These are phyloP conservation scores for Harrya chromipes DNA, from an alignment of 768 basidiomycete species.

Conservation along the genomic window DNA sequence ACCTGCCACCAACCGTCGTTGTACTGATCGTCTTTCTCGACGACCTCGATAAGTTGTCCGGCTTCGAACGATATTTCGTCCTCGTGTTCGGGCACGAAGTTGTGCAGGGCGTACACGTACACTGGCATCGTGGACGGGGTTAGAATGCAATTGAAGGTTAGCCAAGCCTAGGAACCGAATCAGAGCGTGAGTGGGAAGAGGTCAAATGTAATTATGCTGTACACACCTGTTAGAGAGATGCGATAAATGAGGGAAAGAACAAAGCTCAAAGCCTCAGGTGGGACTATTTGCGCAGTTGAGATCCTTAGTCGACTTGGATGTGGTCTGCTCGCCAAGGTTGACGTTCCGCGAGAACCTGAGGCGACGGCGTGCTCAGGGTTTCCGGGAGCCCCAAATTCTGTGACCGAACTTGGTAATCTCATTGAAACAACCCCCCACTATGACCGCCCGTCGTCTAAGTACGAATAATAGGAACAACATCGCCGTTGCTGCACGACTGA, in stretches of 20 bases:
- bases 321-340: slow-evolving; percentile 15
- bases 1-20: slow-evolving; percentile 97
- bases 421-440: not conserved
- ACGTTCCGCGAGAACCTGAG: slow-evolving; percentile 7
- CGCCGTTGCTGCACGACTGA: slow-evolving; percentile 7
- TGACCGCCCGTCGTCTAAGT: slow-evolving; percentile 27
- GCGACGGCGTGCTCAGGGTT: slow-evolving; percentile 7
- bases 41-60: slow-evolving; percentile 83
- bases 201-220: not conserved
- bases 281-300: slow-evolving; percentile 1
- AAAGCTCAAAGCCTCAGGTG: slow-evolving; percentile 1
- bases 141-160: not conserved
- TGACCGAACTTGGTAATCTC: slow-evolving; percentile 1
- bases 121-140: slow-evolving; percentile 53
- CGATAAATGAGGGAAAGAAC: not conserved
- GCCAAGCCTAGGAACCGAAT: not conserved
- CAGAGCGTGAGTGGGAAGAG: not conserved
- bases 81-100: slow-evolving; percentile 88
- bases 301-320: slow-evolving; percentile 3
- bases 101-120: slow-evolving; percentile 86
- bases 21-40: slow-evolving; percentile 92
- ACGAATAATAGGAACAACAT: not conserved
- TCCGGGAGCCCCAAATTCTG: not conserved
- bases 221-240: not conserved
- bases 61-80: slow-evolving; percentile 87